Evolutionary conservation across 768 basidiomycete genomes (phyloP).

Genomic region (Mycena alexandri): DNA sequence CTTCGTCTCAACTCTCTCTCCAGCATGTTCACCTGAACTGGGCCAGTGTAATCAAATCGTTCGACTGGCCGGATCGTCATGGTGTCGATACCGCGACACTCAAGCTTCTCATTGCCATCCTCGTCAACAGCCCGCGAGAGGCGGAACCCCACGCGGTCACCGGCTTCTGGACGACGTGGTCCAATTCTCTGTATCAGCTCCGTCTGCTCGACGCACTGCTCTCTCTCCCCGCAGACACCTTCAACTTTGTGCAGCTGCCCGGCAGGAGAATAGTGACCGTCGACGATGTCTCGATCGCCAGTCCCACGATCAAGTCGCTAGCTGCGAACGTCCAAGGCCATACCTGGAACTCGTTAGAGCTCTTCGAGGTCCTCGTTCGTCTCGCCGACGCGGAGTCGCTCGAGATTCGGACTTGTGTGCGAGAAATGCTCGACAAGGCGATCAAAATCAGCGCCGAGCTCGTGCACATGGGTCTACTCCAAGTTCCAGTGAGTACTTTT

Average conservation of each 20-base stretch:
- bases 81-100: conserved; percentile 91
- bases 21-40: conserved; percentile 81
- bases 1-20: conserved; percentile 23
- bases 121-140: conserved; percentile 85
- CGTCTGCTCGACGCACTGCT: conserved; percentile 90
- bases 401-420: conserved; percentile 82
- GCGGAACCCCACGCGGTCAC: conserved; percentile 83
- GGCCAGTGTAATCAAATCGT: conserved; percentile 85
- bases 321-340: conserved; percentile 92
- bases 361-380: conserved; percentile 90
- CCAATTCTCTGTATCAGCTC: conserved; percentile 87
- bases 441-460: conserved; percentile 94
- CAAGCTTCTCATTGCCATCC: conserved; percentile 89
- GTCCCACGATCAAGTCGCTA: conserved; percentile 92
- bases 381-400: conserved; percentile 77
- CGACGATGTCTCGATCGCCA: conserved; percentile 87
- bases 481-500: conserved; percentile 79
- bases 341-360: conserved; percentile 94
- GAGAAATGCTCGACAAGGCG: conserved; percentile 94
- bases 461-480: conserved; percentile 92
- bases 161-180: conserved; percentile 90
- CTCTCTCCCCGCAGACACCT: conserved; percentile 89
- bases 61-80: conserved; percentile 86
- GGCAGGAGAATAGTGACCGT: conserved; percentile 87
- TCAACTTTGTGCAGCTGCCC: conserved; percentile 92